Percentiles rank a stretch among this genome's conserved stretches.
These are phyloP conservation scores for Cucumis variabilis DNA, from an alignment of 331 rosid genomes.

Conservation along the genomic window DNA sequence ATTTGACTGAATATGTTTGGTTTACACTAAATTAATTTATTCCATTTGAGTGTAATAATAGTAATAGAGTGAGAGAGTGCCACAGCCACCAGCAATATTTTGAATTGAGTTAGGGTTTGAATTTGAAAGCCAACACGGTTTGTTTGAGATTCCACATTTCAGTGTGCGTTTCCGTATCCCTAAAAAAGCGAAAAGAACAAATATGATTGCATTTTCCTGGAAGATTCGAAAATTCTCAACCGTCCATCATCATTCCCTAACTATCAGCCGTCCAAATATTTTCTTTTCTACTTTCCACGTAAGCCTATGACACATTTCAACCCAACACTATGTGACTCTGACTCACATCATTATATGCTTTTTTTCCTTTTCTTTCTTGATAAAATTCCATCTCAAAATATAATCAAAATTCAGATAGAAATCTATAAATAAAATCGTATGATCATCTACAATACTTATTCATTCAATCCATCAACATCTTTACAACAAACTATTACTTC, in stretches of 20 bases:
- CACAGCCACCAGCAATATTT: background rate
- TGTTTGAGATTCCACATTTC: background rate
- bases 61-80: background rate
- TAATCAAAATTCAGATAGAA: no score
- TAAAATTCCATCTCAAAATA: no score
- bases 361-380: no score
- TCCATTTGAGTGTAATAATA: no score
- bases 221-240: constrained; percentile 9
- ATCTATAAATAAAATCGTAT: no score
- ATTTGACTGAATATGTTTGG: no score
- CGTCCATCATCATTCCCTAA: background rate
- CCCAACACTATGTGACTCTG: background rate
- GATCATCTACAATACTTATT: no score
- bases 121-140: background rate
- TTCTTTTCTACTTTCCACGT: background rate
- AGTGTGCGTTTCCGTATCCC: background rate
- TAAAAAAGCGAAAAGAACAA: no score
- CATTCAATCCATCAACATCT: no score
- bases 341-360: background rate
- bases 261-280: constrained; percentile 4
- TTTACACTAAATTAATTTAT: no score
- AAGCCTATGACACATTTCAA: background rate
- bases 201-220: background rate
- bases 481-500: no score
- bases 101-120: background rate